A percentile compares a stretch with the other conserved stretches of the same genome.
These are phyloP conservation scores for Planoprotostelium fungivorum DNA, from an alignment of 78 protist species.

Conservation along the genomic window DNA sequence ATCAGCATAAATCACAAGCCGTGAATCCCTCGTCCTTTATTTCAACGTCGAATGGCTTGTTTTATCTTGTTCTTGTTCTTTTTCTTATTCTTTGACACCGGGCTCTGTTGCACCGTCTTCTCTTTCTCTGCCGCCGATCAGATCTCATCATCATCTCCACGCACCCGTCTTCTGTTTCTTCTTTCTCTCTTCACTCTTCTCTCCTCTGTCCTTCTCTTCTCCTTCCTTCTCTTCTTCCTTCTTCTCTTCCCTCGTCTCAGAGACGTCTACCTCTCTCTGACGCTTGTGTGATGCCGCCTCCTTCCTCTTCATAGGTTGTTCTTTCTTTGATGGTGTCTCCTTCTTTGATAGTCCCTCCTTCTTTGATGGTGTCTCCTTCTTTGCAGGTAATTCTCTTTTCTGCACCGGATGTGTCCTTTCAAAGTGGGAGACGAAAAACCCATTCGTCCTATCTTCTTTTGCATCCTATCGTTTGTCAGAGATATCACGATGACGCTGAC, in stretches of 20 bases:
- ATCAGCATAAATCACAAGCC: too few species aligned
- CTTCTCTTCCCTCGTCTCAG: not conserved
- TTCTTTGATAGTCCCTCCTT: not conserved
- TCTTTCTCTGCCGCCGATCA: not conserved
- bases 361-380: not conserved
- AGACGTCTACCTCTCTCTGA: not conserved
- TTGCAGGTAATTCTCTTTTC: not conserved
- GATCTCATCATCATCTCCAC: not conserved
- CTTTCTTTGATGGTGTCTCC: not conserved
- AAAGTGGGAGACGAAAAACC: slow-evolving; percentile 54
- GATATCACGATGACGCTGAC: slow-evolving; percentile 1
- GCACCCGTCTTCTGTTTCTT: not conserved
- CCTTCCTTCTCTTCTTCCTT: not conserved
- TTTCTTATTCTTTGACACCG: not conserved
- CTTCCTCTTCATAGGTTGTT: not conserved
- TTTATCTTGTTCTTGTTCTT: not conserved
- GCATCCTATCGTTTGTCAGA: not conserved
- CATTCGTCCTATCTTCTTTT: slow-evolving; percentile 36
- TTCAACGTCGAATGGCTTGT: too few species aligned
- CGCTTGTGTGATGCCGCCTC: not conserved
- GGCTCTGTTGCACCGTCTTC: not conserved
- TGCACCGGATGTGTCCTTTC: slow-evolving; percentile 24
- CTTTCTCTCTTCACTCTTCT: not conserved
- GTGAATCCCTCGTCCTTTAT: too few species aligned
- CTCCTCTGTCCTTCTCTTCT: not conserved